A percentile compares a stretch with the other conserved stretches of the same genome.
These are phyloP conservation scores for Alnus rubra DNA, from an alignment of 306 rosid species.

Conservation along the genomic window DNA sequence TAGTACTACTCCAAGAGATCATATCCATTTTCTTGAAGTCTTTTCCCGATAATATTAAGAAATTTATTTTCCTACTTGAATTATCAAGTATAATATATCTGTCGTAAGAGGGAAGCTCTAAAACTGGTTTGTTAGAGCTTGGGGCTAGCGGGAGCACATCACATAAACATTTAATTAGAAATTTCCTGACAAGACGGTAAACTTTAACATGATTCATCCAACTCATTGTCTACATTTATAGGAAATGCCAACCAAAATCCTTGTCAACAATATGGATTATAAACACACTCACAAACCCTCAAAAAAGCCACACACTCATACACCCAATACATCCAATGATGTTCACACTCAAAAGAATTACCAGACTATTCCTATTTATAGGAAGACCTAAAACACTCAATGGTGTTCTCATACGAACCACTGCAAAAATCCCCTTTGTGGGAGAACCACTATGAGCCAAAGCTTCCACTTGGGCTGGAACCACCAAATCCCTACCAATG, in stretches of 20 bases:
- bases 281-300: not conserved
- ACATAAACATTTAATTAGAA: not conserved
- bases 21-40: not conserved
- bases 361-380: no score
- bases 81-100: no score
- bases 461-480: not conserved
- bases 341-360: no score
- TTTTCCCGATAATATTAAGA: not conserved
- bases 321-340: not conserved
- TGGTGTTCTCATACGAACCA: not conserved
- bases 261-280: not conserved
- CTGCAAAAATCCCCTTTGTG: not conserved
- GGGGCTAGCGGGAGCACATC: not conserved
- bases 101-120: not conserved
- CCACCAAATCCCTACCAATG: not conserved
- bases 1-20: not conserved
- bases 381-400: no score
- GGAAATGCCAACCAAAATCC: not conserved
- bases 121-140: not conserved
- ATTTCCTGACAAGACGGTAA: not conserved
- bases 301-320: not conserved
- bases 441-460: not conserved
- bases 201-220: not conserved
- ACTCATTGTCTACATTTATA: not conserved
- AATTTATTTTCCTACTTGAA: not conserved